phyloP scores from a whole-genome alignment of 2,329 filamentous ascomycete genomes.

The Curvularia sp. region DNA sequence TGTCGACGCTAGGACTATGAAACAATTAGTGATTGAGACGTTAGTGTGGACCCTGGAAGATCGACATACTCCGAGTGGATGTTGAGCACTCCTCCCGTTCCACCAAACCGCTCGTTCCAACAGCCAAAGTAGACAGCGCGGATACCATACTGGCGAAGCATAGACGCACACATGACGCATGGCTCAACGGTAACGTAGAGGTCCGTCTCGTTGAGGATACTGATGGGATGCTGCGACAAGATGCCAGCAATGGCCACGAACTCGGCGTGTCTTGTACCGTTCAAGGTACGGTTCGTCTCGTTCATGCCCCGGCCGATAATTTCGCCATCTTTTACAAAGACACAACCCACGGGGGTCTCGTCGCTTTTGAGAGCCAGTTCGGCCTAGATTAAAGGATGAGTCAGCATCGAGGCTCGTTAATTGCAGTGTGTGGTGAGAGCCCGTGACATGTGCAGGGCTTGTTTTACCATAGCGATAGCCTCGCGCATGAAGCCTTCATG shows the following conservation, averaged over 20 bases:
- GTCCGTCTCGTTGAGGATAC: constrained; percentile 74
- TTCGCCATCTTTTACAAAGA: constrained; percentile 80
- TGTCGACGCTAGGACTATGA: constrained; percentile 71
- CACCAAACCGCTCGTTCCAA: constrained; percentile 95
- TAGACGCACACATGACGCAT: constrained; percentile 97
- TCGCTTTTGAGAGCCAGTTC: constrained; percentile 80
- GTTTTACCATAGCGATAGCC: constrained; percentile 80
- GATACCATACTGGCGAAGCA: constrained; percentile 86
- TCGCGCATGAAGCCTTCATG: constrained; percentile 79
- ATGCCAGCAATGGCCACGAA: constrained; percentile 82
- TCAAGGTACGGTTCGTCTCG: constrained; percentile 71
- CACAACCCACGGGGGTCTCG: constrained; percentile 96
- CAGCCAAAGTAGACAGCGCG: constrained; percentile 93
- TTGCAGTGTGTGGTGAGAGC: not conserved
- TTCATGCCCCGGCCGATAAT: constrained; percentile 95
- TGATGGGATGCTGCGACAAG: constrained; percentile 68
- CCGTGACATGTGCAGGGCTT: constrained; percentile 13
- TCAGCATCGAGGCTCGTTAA: constrained; percentile 22
- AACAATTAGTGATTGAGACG: constrained; percentile 23
- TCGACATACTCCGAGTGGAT: constrained; percentile 72
- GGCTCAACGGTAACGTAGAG: constrained; percentile 98
- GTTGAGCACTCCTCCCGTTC: constrained; percentile 90
- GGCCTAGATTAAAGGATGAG: constrained; percentile 63
- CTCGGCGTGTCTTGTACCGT: constrained; percentile 90
- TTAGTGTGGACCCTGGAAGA: not conserved